Evolutionary conservation across 257 asterid species (phyloP), one percentile per base, ranked within the genome.

Genomic region (Plectranthus barbatus): DNA sequence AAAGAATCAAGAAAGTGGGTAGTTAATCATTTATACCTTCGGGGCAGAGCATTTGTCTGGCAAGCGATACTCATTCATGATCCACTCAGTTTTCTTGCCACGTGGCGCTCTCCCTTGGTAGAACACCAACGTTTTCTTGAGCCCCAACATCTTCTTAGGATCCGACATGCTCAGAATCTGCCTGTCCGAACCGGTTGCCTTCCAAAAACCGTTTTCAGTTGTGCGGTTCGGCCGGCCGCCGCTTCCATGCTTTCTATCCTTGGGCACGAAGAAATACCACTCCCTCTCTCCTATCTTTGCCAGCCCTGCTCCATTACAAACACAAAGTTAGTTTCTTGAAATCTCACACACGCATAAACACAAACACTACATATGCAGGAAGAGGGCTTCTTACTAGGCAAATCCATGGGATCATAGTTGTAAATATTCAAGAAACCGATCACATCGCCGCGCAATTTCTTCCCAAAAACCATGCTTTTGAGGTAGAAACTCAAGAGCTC

Each of bases 351-450:
- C 5, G 19, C 11, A 21, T n/a, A 12, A 3, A 9, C 2, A 23
- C 4, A 7, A 0, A 7, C 11, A 5, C 23, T n/a, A n/a, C n/a
- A n/a, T n/a, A n/a, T n/a, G n/a, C n/a, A n/a, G n/a, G n/a, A n/a
- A n/a, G n/a, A n/a, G n/a, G n/a, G n/a, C n/a, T n/a, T n/a, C n/a
- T 70, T 76, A 84, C 96, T 84, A 14, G 95, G 96, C 67, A 89
- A 79, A 10, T 89, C 89, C 51, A 79, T 67, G 41, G 97, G 97
- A 54, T 84, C 82, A 42, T 79, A 46, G n/a, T 56, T 79, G 73
- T 89, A 86, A 13, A 89, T 86, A 59, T 89, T 86, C 58, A 89
- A 76, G 11, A 72, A 73, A 8, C 91, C 90, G 56, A 89, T 89
- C 67, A 84, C 67, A 9, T 86, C 81, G 17, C 70, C 75, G 2